Base-by-base conservation (phyloP, 306 rosid genomes). In the Fragaria nilgerrensis region DNA sequence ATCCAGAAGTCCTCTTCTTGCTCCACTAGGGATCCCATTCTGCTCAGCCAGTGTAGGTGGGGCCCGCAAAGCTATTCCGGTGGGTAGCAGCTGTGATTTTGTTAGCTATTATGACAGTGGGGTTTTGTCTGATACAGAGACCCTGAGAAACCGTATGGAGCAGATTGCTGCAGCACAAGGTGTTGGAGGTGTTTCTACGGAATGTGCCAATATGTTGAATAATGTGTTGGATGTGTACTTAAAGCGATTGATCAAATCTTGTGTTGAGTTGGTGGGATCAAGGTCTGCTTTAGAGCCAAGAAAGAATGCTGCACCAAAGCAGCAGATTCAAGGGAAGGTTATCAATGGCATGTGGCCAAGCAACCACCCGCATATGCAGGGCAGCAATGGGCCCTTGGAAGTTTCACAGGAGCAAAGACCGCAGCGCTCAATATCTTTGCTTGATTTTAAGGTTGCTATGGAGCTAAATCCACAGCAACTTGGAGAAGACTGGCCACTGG, bases 401-500 rank as follows among this genome's bases (percentile, higher is more conserved):
- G 58, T 84, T 64, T 74, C 77, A 70, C 84, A 87, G 76, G 96
- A 86, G 77, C 90, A 81, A 56, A 86, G 86, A 77, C 73, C 72
- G 3, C 88, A 70, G 32, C 66, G 86, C 80, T 82, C 91, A 8
- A 86, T 87, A 63, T 92, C 97, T 70, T 79, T 89, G 86, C 97
- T 88, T 68, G 99, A 96, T 88, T 92, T 96, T 79, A 96, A 91
- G 87, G 90, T 93, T 75, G 99, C 99, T 61, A 91, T 96, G 99
- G 98, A 92, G 87, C 85, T 96, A 81, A 90, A 91, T 89, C 99
- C 94, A 29, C 94, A 77, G 84, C 94, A 96, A 84, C 97, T 96
- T 75, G 98, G 99, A 81, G 99, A 89, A 84, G 99, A 96, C 84
- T 96, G 98, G 98, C 97, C 99, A 17, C 81, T 89, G 89, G 78